phyloP scores from a whole-genome alignment of 345 rosid genomes.

The Camelina hispida region DNA sequence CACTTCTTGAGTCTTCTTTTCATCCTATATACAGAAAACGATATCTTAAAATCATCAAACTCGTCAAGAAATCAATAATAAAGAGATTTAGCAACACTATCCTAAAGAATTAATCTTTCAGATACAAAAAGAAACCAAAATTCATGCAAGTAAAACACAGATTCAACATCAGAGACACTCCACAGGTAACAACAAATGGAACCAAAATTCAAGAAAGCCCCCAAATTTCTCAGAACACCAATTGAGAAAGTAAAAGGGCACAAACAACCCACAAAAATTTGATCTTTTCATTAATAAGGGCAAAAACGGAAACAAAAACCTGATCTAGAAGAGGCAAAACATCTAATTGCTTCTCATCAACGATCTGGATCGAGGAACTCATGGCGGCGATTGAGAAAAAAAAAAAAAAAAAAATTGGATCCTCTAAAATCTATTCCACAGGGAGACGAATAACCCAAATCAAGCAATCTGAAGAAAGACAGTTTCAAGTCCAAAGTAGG shows the following conservation, averaged over 20 bases:
- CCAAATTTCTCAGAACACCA: background rate
- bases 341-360: conserved; percentile 40
- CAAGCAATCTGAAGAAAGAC: conserved; percentile 5
- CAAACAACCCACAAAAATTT: background rate
- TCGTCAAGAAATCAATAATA: background rate
- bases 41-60: conserved; percentile 4
- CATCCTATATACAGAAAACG: conserved; percentile 48
- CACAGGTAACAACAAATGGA: background rate
- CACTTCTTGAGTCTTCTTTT: conserved; percentile 42
- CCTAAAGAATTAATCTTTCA: background rate
- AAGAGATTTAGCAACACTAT: background rate
- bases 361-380: conserved; percentile 45
- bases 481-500: conserved; percentile 5
- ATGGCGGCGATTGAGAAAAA: conserved; percentile 28
- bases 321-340: conserved; percentile 38
- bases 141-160: background rate
- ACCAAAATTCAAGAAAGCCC: background rate
- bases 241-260: background rate
- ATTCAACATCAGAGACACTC: background rate
- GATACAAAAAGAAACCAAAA: background rate
- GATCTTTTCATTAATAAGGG: background rate
- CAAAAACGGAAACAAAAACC: conserved; percentile 29
- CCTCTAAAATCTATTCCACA: background rate
- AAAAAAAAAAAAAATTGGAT: conserved; percentile 8
- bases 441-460: background rate